Base-by-base conservation (phyloP, 805 yeast genomes). In the Dipodascus albidus region DNA sequence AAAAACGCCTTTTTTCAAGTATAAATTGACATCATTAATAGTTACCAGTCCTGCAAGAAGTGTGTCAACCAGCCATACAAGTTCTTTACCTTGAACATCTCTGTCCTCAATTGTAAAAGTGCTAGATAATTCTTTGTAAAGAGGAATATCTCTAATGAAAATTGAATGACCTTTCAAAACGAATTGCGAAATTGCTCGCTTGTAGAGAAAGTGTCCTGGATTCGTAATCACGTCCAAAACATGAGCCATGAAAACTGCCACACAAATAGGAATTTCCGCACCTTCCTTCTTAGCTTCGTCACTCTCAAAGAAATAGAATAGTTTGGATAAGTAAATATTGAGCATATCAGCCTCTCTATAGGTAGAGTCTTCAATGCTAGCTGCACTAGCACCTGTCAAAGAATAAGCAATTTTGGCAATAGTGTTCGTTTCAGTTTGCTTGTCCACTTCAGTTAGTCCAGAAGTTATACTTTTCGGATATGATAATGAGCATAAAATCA, bases 171-270 rank as follows among this genome's bases (percentile, higher is more conserved):
- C 77, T 2, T 78, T 69, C 38, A 87, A 69, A 9, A 89, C 73
- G 75, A 81, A 87, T 55, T 83, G 76, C 20, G 20, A n/a, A 60
- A 74, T 79, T 0, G 80, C 79, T 58, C 80, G 79, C 57, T 89
- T 96, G 65, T 83, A 86, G 20, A 91, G 65, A 59, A 74, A 76
- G 57, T 87, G 91, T 0, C 82, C 79, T 0, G 97, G 96, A 56
- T 82, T 80, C 3, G 74, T 65, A 54, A 87, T 64, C 1, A 87
- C 71, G 2, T 79, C 77, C 2, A 80, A 68, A 41, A 88, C 64
- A 51, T 77, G 74, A 0, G 87, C 76, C 42, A 82, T 66, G 53
- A 80, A 63, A 17, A 73, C 68, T 67, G 84, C 77, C n/a, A 82
- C 70, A 17, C 83, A 57, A 2, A 82, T 75, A 0, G 81, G 61